Conservation (phyloP, 1,284 basidiomycete species). For the Tilletia setariae region DNA sequence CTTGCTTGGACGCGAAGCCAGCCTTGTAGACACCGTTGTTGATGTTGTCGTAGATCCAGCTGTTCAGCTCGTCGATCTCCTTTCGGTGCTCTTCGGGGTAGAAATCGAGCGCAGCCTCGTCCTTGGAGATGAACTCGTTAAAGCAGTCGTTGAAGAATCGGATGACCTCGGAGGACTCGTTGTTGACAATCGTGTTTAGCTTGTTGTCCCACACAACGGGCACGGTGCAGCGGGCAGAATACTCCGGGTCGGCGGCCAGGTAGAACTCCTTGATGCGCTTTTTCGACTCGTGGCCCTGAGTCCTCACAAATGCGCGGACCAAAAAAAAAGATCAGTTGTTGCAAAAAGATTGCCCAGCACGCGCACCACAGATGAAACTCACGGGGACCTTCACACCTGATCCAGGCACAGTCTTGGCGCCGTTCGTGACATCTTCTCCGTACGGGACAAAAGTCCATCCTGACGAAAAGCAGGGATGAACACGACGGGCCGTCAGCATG, state of each 20-base stretch:
- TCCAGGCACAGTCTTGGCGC: not conserved
- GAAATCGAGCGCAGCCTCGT: slow-evolving; percentile 37
- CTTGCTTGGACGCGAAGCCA: slow-evolving; percentile 79
- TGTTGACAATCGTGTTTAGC: slow-evolving; percentile 82
- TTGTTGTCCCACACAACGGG: slow-evolving; percentile 97
- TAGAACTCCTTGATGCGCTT: slow-evolving; percentile 82
- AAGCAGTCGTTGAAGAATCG: slow-evolving; percentile 72
- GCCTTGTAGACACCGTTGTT: slow-evolving; percentile 70
- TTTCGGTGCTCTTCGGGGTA: slow-evolving; percentile 71
- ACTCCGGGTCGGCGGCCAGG: slow-evolving; percentile 66
- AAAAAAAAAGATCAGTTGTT: not conserved
- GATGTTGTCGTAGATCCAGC: slow-evolving; percentile 61
- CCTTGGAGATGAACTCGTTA: slow-evolving; percentile 44
- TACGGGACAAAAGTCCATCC: slow-evolving; percentile 80
- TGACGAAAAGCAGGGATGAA: not conserved
- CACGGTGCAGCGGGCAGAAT: slow-evolving; percentile 50
- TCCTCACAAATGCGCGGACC: too few species aligned
- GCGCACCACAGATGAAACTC: not conserved
- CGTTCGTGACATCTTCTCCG: slow-evolving; percentile 27
- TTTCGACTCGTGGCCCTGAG: slow-evolving; percentile 54
- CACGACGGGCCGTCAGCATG: too few species aligned
- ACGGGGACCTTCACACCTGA: not conserved
- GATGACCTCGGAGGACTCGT: slow-evolving; percentile 63
- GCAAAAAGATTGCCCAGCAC: not conserved
- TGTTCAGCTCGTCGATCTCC: slow-evolving; percentile 83